Evolutionary conservation across 2,329 filamentous ascomycete species (phyloP).

Genomic region (Fusarium praegraminearum): DNA sequence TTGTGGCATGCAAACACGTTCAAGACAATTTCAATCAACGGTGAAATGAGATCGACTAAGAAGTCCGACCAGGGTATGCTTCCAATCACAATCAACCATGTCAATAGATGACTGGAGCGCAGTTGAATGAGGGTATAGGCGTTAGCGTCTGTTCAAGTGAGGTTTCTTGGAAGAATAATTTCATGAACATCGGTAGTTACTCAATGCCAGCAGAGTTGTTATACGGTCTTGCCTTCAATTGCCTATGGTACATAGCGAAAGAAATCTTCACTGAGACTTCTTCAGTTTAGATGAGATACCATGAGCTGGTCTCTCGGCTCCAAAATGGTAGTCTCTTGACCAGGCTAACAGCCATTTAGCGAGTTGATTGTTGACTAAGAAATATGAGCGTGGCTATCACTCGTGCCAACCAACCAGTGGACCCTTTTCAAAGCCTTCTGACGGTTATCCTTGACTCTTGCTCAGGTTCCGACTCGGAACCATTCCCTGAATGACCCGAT

Average conservation of each 20-base stretch:
- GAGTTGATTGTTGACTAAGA: not conserved
- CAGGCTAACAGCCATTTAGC: not conserved
- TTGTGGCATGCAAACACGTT: not conserved
- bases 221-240: not conserved
- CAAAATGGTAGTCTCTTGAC: not conserved
- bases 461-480: not conserved
- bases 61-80: not conserved
- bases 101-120: not conserved
- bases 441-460: not conserved
- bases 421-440: not conserved
- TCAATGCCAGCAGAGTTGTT: not conserved
- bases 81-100: not conserved
- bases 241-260: not conserved
- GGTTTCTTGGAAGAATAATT: not conserved
- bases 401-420: not conserved
- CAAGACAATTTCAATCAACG: not conserved
- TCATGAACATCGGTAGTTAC: not conserved
- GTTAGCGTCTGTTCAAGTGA: not conserved
- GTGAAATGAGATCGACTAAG: not conserved
- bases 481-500: not conserved
- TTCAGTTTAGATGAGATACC: not conserved
- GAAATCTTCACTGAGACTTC: not conserved
- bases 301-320: not conserved
- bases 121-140: not conserved
- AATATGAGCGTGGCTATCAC: not conserved